phyloP scores from a whole-genome alignment of 495 filamentous ascomycete species.

The Neurospora sp. region DNA sequence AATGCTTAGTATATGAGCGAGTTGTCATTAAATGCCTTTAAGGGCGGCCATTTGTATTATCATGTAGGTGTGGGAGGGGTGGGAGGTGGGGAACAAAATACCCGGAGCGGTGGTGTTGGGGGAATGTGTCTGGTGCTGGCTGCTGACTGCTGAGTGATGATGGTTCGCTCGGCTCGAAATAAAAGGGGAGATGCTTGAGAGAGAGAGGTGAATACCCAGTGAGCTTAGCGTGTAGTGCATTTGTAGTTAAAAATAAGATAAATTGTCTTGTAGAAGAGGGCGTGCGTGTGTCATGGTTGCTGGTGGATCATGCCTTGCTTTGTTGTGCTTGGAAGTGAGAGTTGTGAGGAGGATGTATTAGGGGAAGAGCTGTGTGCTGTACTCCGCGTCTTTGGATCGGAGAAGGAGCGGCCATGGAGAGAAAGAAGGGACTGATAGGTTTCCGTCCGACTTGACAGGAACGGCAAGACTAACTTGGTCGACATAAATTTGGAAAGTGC shows the following conservation, averaged over 20 bases:
- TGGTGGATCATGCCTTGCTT: background rate
- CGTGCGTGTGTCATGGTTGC: background rate
- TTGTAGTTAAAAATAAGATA: background rate
- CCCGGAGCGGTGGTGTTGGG: background rate
- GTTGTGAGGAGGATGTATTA: background rate
- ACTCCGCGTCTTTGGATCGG: background rate
- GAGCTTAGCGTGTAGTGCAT: background rate
- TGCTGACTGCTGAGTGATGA: background rate
- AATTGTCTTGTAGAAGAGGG: background rate
- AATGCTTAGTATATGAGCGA: background rate
- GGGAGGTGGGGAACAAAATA: background rate
- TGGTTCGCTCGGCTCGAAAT: background rate
- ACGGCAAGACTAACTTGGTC: background rate
- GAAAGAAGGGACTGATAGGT: background rate
- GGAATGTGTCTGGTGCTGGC: background rate
- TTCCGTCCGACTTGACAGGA: background rate
- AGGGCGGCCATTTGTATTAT: background rate
- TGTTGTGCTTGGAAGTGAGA: background rate
- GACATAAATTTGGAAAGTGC: background rate
- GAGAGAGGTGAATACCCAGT: background rate
- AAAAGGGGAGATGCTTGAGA: background rate
- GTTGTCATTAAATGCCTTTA: background rate
- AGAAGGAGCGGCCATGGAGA: background rate
- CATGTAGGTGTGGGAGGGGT: background rate
- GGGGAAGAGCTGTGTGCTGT: background rate